Conservation (phyloP, 176 grass and related monocot species). For the Secale cereale region DNA sequence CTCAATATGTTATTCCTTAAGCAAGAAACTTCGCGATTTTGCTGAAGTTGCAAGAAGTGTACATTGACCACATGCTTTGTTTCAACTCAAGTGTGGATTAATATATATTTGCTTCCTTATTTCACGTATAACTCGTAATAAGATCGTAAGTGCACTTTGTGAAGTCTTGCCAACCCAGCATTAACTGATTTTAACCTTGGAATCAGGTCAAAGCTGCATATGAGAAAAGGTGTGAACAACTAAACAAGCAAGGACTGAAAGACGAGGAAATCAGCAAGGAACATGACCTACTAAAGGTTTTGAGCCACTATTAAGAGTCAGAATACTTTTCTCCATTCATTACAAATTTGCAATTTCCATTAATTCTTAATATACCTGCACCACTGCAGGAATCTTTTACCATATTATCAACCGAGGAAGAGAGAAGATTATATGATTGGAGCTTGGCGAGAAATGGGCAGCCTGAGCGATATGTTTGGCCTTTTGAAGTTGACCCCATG, state of each 20-base stretch:
- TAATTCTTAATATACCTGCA: slow-evolving; percentile 3
- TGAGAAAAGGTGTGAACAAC: slow-evolving; percentile 61
- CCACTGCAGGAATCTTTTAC: slow-evolving; percentile 71
- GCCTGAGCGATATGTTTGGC: slow-evolving; percentile 89
- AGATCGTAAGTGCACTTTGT: background rate
- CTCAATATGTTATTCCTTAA: background rate
- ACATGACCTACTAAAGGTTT: slow-evolving; percentile 70
- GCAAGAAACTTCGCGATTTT: background rate
- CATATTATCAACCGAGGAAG: slow-evolving; percentile 72
- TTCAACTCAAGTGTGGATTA: background rate
- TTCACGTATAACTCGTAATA: background rate
- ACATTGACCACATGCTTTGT: background rate
- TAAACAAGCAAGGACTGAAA: slow-evolving; percentile 68
- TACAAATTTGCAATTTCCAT: background rate
- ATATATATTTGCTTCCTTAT: background rate
- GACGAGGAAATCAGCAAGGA: slow-evolving; percentile 67
- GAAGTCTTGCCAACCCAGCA: background rate
- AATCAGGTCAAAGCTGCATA: slow-evolving; percentile 68
- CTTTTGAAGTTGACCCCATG: slow-evolving; percentile 67
- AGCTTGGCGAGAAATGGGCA: slow-evolving; percentile 81
- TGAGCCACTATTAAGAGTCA: background rate
- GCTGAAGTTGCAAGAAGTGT: background rate
- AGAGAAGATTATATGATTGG: slow-evolving; percentile 94
- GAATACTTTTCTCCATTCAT: background rate
- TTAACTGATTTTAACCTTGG: slow-evolving; percentile 13